Base-by-base conservation (phyloP, 495 filamentous ascomycete species). In the Aspergillus kassunensis region DNA sequence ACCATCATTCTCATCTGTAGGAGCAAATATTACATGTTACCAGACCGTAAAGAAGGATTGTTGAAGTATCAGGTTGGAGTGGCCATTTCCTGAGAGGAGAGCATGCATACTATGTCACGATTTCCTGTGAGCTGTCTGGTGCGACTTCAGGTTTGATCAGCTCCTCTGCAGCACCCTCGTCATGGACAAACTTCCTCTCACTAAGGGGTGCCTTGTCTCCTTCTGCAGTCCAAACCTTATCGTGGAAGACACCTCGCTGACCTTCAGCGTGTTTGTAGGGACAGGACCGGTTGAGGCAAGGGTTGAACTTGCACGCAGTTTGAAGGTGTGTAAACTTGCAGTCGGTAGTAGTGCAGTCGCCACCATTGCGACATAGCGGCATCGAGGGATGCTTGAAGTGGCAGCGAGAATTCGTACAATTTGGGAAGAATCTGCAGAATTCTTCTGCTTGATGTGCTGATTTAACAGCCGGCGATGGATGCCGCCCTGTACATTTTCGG, bases 341-440 rank as follows among this genome's bases (percentile, higher is more conserved):
- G 33, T 83, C 84, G 30, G 85, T 79, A 21, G 82, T 82, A 16
- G 81, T 83, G 74, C 93, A 99, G 68, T 95, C 91, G 29, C 88
- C 88, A 18, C 95, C 95, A 61, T 97, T 97, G 42, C 90, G 84
- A 71, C 93, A 98, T 34, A 89, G 82, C 11, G 87, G 84, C 68
- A 90, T 88, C 44, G 65, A 70, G 13, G 86, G 86, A 55, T 99
- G 93, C 65, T 84, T 84, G 75, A 95, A 99, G 9, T 87, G 81
- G 63, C 93, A 99, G 50, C 77, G 70, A 7, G 85, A 78, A 64
- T 95, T 96, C 33, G 87, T 85, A 76, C 93, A 99, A 72, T 97
- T 87, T 34, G 93, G 91, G 67, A 83, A 96, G 77, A 92, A 99
- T 60, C 84, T 88, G 84, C 93, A 99, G 60, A 96, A 85, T 63